These are phyloP conservation scores for Diaporthe sp. DNA, from an alignment of 2,329 filamentous ascomycete species.

Conservation along the genomic window DNA sequence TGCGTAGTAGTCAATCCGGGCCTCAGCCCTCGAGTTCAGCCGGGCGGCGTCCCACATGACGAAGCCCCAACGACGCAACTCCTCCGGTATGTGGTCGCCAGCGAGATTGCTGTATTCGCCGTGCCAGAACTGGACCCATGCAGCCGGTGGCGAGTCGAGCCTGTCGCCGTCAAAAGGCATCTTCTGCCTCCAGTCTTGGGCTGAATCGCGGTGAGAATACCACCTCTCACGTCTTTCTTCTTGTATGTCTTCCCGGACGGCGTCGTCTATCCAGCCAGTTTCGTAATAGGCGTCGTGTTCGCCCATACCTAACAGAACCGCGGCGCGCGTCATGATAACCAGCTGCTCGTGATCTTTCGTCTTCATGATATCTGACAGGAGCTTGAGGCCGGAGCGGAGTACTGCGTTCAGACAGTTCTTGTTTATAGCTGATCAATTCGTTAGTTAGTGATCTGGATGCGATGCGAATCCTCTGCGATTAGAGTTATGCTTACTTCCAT, in stretches of 20 bases:
- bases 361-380: background rate
- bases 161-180: slow-evolving; percentile 9
- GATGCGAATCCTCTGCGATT: background rate
- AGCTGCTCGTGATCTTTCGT: slow-evolving; percentile 12
- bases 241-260: background rate
- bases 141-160: background rate
- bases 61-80: slow-evolving; percentile 9
- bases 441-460: background rate
- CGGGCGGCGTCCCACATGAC: slow-evolving; percentile 28
- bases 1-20: background rate
- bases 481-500: background rate
- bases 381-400: background rate
- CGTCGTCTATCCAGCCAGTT: slow-evolving; percentile 1
- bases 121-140: slow-evolving; percentile 21
- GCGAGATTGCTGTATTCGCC: slow-evolving; percentile 24
- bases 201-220: slow-evolving; percentile 21
- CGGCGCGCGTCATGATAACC: background rate
- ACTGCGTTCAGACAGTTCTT: background rate
- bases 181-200: slow-evolving; percentile 14
- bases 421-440: background rate
- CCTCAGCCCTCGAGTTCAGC: background rate
- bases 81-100: background rate
- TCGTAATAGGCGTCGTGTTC: background rate
- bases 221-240: background rate
- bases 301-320: background rate